phyloP scores from a whole-genome alignment of 305 asterid species.

The Nicotiana rustica region DNA sequence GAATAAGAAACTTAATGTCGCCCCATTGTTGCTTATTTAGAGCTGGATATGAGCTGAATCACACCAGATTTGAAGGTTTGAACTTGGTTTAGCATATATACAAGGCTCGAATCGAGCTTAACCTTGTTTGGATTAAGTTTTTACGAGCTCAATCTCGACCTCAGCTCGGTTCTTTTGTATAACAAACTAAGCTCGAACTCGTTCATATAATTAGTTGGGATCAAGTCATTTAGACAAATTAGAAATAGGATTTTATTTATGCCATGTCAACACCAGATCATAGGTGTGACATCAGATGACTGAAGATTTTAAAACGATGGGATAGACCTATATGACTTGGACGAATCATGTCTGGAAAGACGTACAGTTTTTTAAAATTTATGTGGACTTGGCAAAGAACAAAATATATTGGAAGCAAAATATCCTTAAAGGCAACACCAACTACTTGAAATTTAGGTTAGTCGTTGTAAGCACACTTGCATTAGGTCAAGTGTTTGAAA shows the following conservation, averaged over 20 bases:
- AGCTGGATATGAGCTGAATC: not conserved
- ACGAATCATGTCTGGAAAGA: not conserved
- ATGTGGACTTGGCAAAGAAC: not conserved
- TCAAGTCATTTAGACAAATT: not conserved
- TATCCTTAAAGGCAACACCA: not conserved
- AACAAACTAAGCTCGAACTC: not conserved
- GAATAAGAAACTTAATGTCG: not conserved
- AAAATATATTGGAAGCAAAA: constrained; percentile 2
- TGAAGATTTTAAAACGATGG: not conserved
- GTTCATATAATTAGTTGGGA: not conserved
- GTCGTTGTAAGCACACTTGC: not conserved
- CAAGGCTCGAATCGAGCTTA: not conserved
- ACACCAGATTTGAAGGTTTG: not conserved
- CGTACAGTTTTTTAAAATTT: not conserved
- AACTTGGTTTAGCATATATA: not conserved
- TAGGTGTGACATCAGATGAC: not conserved
- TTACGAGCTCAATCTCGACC: not conserved
- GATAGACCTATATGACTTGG: not conserved
- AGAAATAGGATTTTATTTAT: not conserved
- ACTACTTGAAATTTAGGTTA: not conserved
- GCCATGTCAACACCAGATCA: not conserved
- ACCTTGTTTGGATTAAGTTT: constrained; percentile 7
- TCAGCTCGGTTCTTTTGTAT: not conserved
- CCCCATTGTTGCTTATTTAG: no score
- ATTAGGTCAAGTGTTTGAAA: not conserved